These are phyloP conservation scores for Plenodomus lindquistii DNA, from an alignment of 2,329 filamentous ascomycete species.

Conservation along the genomic window DNA sequence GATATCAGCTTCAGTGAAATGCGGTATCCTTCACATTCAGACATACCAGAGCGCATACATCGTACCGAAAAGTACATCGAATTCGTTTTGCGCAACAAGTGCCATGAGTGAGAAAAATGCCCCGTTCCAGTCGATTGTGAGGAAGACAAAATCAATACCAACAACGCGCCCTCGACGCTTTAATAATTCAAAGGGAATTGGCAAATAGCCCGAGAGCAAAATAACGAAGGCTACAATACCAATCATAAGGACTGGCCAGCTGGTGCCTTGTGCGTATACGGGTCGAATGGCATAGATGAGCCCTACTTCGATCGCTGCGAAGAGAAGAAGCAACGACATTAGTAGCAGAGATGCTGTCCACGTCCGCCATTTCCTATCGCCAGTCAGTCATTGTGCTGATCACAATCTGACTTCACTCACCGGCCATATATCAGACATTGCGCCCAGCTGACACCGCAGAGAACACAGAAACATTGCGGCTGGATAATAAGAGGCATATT, in stretches of 20 bases:
- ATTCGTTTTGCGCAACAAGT: conserved; percentile 60
- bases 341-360: conserved; percentile 34
- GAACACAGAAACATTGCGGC: conserved; percentile 53
- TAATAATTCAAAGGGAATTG: conserved; percentile 63
- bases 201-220: conserved; percentile 58
- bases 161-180: conserved; percentile 63
- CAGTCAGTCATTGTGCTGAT: not conserved
- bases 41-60: conserved; percentile 58
- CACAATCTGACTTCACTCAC: conserved; percentile 27
- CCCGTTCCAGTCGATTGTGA: conserved; percentile 61
- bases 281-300: conserved; percentile 60
- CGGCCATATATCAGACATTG: conserved; percentile 54
- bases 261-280: conserved; percentile 55
- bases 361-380: conserved; percentile 42
- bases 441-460: conserved; percentile 53
- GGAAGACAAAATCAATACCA: conserved; percentile 61
- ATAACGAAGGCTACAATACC: conserved; percentile 61
- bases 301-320: conserved; percentile 57
- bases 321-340: conserved; percentile 37
- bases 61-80: conserved; percentile 62
- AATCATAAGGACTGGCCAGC: conserved; percentile 56
- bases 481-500: conserved; percentile 48
- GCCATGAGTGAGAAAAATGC: conserved; percentile 66
- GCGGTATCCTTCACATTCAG: not conserved
- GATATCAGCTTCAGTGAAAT: not conserved